A percentile compares a stretch with the other conserved stretches of the same genome.
Conservation (phyloP, 164 flowering plant genomes). For the Nelumbo lutea region DNA sequence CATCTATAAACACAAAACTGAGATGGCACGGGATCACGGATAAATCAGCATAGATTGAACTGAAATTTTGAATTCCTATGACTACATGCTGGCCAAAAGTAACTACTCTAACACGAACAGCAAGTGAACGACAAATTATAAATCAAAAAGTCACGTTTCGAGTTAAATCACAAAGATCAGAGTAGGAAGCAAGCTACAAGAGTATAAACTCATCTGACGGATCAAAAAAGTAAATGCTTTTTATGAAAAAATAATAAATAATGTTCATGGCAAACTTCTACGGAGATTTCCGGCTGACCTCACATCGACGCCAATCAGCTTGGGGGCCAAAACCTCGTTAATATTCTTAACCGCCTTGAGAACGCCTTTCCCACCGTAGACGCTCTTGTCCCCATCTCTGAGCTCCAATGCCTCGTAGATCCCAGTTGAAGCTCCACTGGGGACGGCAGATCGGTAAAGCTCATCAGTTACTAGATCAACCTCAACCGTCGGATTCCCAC, state of each 20-base stretch:
- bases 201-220: background rate
- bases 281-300: constrained; percentile 34
- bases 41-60: too few relatives aligned
- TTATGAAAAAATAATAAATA: too few relatives aligned
- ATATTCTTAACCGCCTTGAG: constrained; percentile 76
- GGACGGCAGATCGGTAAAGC: constrained; percentile 87
- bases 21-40: too few relatives aligned
- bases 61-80: too few relatives aligned
- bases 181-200: background rate
- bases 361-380: constrained; percentile 94
- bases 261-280: too few relatives aligned
- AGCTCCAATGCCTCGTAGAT: constrained; percentile 97
- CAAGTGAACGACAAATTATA: too few relatives aligned
- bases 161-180: too few relatives aligned
- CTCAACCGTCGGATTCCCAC: constrained; percentile 97
- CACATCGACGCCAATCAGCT: constrained; percentile 78
- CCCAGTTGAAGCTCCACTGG: constrained; percentile 96
- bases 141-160: too few relatives aligned
- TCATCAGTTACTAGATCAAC: constrained; percentile 79
- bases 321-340: constrained; percentile 65
- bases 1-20: too few relatives aligned
- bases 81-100: too few relatives aligned
- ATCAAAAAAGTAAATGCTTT: background rate
- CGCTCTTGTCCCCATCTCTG: constrained; percentile 78
- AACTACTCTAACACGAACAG: too few relatives aligned